A percentile compares a stretch with the other conserved stretches of the same genome.
Conservation (phyloP, 768 basidiomycete genomes). For the Pulveroboletus frians region DNA sequence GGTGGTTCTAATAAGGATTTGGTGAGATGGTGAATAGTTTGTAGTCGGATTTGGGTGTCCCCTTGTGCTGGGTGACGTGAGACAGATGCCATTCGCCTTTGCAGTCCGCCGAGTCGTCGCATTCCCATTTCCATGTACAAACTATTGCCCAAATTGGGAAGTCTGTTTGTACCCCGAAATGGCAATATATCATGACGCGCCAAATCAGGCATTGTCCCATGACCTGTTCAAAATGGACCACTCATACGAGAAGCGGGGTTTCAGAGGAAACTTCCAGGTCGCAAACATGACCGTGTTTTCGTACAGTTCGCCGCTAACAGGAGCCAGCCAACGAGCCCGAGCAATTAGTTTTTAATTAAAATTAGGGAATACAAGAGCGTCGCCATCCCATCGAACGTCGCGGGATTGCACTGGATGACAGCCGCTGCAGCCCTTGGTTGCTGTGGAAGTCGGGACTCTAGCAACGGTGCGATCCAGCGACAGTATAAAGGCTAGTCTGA, state of each 20-base stretch:
- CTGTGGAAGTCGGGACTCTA: background rate
- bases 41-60: slow-evolving; percentile 26
- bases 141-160: slow-evolving; percentile 18
- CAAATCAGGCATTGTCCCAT: slow-evolving; percentile 13
- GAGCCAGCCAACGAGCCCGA: too few relatives aligned
- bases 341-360: too few relatives aligned
- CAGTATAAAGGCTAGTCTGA: slow-evolving; percentile 1
- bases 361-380: slow-evolving; percentile 26
- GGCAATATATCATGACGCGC: slow-evolving; percentile 6
- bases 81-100: slow-evolving; percentile 1
- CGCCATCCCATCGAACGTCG: slow-evolving; percentile 3
- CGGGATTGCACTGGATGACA: background rate
- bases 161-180: slow-evolving; percentile 21
- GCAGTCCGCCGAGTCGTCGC: background rate
- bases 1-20: slow-evolving; percentile 23
- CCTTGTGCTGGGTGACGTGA: slow-evolving; percentile 19
- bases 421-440: background rate
- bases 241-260: too few relatives aligned
- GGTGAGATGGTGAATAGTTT: slow-evolving; percentile 7
- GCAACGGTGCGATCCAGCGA: background rate
- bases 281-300: too few relatives aligned
- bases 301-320: too few relatives aligned
- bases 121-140: slow-evolving; percentile 27
- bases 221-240: slow-evolving; percentile 1
- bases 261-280: too few relatives aligned